Base-by-base conservation (phyloP, 176 grass and related monocot species). In the Musa itinerans region DNA sequence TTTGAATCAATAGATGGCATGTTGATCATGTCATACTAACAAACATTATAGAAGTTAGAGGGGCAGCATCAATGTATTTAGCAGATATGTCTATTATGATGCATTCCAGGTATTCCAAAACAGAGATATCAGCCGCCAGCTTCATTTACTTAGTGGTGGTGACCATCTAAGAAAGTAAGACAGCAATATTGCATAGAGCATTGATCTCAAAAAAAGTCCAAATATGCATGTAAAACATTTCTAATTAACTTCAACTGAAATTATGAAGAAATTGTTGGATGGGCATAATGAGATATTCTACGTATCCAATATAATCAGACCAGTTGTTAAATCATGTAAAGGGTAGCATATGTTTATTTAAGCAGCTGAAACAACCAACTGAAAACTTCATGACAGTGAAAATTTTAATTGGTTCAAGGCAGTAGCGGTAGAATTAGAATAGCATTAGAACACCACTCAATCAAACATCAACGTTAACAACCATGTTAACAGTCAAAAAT, bases 1-100 rank as follows among this genome's bases (percentile, higher is more conserved):
- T 73, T 53, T 15, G 21, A 55, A 52, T 68, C 50, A 68, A 68
- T 73, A 73, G 71, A 68, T n/a, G 51, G 2, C 15, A 68, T 21
- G 1, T 16, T 12, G 62, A 68, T 34, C 50, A 55, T 12, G 12
- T 12, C 14, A 78, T 57, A 63, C 19, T 22, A 53, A 78, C 3
- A 26, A 9, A 59, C 11, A 10, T 24, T 51, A 13, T 22, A 19
- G 15, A 52, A 20, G 14, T 27, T 14, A 5, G 7, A 25, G 5
- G 50, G 53, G 20, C 3, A 59, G 43, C 22, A 43, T 52, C 19
- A 3, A 16, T 77, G 62, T 23, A 52, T 65, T 65, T 14, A 8
- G 2, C 19, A 62, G 22, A 49, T 13, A 52, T 22, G 24, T 12
- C 14, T 23, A 51, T 49, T 53, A 53, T 65, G 34, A 14, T 9